Evolutionary conservation across 345 rosid genomes (phyloP).

Genomic region (Salix koriyanagi): DNA sequence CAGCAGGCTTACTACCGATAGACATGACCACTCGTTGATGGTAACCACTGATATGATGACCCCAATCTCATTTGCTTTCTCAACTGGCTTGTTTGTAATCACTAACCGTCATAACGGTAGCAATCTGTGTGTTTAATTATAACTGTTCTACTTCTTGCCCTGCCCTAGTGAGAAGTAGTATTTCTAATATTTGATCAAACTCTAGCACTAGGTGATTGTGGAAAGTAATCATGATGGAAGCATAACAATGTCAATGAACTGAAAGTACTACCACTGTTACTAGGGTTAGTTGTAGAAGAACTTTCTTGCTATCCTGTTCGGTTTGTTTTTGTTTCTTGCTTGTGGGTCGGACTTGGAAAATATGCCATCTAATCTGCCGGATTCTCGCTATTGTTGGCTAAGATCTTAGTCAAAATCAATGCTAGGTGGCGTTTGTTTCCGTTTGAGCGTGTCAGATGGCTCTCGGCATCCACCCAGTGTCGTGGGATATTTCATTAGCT

Average conservation of each 20-base stretch:
- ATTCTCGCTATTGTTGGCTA: too few species aligned
- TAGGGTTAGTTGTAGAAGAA: slow-evolving; percentile 33
- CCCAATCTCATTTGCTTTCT: slow-evolving; percentile 39
- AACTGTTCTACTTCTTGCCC: slow-evolving; percentile 39
- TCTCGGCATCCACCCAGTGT: too few species aligned
- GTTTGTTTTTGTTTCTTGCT: too few species aligned
- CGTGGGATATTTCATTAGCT: too few species aligned
- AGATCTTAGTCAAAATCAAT: too few species aligned
- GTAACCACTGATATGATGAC: slow-evolving; percentile 77
- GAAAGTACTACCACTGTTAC: slow-evolving; percentile 10
- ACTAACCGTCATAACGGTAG: slow-evolving; percentile 71
- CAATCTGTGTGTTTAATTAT: slow-evolving; percentile 58
- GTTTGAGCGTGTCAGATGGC: too few species aligned
- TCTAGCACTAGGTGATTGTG: slow-evolving; percentile 57
- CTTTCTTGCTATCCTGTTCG: background rate
- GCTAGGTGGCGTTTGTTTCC: too few species aligned
- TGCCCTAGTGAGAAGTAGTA: slow-evolving; percentile 44
- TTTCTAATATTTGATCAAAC: slow-evolving; percentile 53
- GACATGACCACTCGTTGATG: slow-evolving; percentile 50
- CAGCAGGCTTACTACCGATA: slow-evolving; percentile 84
- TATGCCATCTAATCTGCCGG: too few species aligned
- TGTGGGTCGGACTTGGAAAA: too few species aligned
- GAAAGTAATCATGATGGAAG: slow-evolving; percentile 39
- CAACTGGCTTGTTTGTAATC: slow-evolving; percentile 64
- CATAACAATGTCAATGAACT: slow-evolving; percentile 37